Percentiles rank a stretch among this genome's conserved stretches.
These are phyloP conservation scores for Boletus reticuloceps DNA, from an alignment of 768 basidiomycete genomes.

Conservation along the genomic window DNA sequence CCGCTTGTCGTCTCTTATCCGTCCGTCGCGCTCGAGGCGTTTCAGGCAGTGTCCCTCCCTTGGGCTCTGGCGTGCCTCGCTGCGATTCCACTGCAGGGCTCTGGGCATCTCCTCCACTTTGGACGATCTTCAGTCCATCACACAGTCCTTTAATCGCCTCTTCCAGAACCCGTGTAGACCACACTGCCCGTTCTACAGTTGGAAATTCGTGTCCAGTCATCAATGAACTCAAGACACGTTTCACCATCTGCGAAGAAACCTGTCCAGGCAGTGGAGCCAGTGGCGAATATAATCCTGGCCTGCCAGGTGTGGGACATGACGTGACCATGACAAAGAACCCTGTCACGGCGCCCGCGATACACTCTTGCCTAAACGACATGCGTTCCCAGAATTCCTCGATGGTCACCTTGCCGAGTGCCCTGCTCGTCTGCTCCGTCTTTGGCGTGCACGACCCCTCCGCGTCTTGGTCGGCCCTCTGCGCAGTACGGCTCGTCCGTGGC, in stretches of 20 bases:
- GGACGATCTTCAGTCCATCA: constrained; percentile 50
- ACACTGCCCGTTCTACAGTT: constrained; percentile 56
- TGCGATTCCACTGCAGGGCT: constrained; percentile 22
- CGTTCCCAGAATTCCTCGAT: constrained; percentile 94
- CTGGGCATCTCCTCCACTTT: constrained; percentile 9
- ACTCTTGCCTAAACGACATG: constrained; percentile 96
- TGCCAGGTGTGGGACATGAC: constrained; percentile 28
- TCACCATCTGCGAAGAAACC: constrained; percentile 63
- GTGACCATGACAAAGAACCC: constrained; percentile 83
- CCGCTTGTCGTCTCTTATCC: constrained; percentile 20
- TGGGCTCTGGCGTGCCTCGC: constrained; percentile 43
- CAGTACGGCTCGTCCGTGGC: constrained; percentile 31
- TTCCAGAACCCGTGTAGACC: constrained; percentile 72
- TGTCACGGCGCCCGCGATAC: constrained; percentile 84
- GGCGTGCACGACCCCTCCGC: constrained; percentile 3
- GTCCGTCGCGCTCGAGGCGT: constrained; percentile 47
- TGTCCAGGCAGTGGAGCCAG: constrained; percentile 56
- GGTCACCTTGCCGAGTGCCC: constrained; percentile 57
- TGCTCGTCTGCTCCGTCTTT: constrained; percentile 36
- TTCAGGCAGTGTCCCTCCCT: constrained; percentile 28
- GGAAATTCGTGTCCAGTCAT: constrained; percentile 79
- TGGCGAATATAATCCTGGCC: constrained; percentile 16
- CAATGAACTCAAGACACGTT: constrained; percentile 67
- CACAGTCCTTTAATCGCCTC: constrained; percentile 67
- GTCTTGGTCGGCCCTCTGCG: constrained; percentile 18